Percentiles rank a stretch among this genome's conserved stretches.
Evolutionary conservation across 2,329 filamentous ascomycete species (phyloP).

Genomic region (Paraconiothyrium brasiliense): DNA sequence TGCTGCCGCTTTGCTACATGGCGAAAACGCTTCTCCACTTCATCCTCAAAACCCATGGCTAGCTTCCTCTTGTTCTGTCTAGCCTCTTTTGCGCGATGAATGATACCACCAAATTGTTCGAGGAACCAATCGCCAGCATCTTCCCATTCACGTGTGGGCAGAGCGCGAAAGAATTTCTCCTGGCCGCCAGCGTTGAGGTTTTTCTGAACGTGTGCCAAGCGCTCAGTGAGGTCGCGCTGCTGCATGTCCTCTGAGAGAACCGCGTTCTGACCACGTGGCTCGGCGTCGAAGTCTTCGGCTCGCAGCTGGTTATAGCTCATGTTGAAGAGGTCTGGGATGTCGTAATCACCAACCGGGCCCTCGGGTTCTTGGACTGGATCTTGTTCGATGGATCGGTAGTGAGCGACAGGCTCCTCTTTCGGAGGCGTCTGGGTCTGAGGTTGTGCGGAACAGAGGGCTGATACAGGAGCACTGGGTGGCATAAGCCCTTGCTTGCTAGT

Average conservation of each 20-base stretch:
- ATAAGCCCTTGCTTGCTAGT: conserved; percentile 8
- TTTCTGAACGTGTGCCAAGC: conserved; percentile 36
- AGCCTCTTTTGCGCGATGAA: conserved; percentile 61
- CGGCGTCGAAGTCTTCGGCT: conserved; percentile 59
- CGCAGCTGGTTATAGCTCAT: conserved; percentile 61
- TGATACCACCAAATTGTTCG: conserved; percentile 61
- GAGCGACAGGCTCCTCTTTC: conserved; percentile 19
- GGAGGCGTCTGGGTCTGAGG: conserved; percentile 9
- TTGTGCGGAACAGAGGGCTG: neutral
- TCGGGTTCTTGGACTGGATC: conserved; percentile 18
- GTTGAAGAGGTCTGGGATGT: conserved; percentile 52
- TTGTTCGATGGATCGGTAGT: conserved; percentile 22
- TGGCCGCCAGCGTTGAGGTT: conserved; percentile 50
- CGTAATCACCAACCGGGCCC: conserved; percentile 55
- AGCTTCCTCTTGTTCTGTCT: conserved; percentile 64
- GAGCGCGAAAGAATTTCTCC: conserved; percentile 59
- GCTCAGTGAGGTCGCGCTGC: conserved; percentile 39
- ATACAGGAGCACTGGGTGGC: conserved; percentile 10
- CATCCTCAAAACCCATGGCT: conserved; percentile 63
- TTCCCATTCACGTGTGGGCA: conserved; percentile 67
- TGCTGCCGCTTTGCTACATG: conserved; percentile 59
- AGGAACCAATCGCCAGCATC: conserved; percentile 70
- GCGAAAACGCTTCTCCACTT: conserved; percentile 64
- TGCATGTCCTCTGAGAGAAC: conserved; percentile 36
- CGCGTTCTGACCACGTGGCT: conserved; percentile 31